A percentile compares a stretch with the other conserved stretches of the same genome.
Evolutionary conservation across 1,139 yeast species (phyloP).

Genomic region (Yamadazyma buinensis): DNA sequence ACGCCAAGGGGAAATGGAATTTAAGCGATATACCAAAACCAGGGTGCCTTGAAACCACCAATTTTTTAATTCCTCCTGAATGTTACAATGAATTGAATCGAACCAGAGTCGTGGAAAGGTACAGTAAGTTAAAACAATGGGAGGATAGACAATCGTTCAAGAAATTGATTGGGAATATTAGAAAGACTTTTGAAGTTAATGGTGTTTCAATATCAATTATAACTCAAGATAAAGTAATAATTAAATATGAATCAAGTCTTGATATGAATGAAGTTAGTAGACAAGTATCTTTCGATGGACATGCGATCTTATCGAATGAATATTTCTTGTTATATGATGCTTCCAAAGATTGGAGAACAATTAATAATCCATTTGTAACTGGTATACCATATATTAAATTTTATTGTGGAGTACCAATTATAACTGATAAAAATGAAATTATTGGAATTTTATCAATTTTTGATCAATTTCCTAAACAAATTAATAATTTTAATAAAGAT

Average conservation of each 20-base stretch:
- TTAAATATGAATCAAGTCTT: conserved; percentile 47
- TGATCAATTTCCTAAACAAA: conserved; percentile 43
- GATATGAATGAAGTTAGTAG: conserved; percentile 50
- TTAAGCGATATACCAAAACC: conserved; percentile 57
- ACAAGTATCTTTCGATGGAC: conserved; percentile 59
- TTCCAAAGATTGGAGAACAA: conserved; percentile 63
- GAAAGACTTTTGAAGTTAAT: conserved; percentile 35
- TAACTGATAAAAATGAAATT: conserved; percentile 31
- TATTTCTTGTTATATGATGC: conserved; percentile 57
- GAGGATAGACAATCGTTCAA: conserved; percentile 34
- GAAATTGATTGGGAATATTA: conserved; percentile 29
- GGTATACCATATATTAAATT: conserved; percentile 57
- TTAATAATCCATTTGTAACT: conserved; percentile 56
- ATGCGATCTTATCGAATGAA: conserved; percentile 56
- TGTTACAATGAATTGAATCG: conserved; percentile 44
- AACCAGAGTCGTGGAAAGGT: conserved; percentile 38
- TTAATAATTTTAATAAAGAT: conserved; percentile 27
- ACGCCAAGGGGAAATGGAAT: conserved; percentile 57
- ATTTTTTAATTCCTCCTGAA: conserved; percentile 59
- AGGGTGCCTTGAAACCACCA: conserved; percentile 41
- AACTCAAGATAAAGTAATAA: conserved; percentile 43
- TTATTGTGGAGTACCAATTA: conserved; percentile 62
- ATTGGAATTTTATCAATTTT: conserved; percentile 63
- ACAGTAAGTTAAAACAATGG: conserved; percentile 49
- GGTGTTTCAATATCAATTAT: conserved; percentile 60